Conservation (phyloP, 2,329 filamentous ascomycete species). For the Epichloe sibirici region DNA sequence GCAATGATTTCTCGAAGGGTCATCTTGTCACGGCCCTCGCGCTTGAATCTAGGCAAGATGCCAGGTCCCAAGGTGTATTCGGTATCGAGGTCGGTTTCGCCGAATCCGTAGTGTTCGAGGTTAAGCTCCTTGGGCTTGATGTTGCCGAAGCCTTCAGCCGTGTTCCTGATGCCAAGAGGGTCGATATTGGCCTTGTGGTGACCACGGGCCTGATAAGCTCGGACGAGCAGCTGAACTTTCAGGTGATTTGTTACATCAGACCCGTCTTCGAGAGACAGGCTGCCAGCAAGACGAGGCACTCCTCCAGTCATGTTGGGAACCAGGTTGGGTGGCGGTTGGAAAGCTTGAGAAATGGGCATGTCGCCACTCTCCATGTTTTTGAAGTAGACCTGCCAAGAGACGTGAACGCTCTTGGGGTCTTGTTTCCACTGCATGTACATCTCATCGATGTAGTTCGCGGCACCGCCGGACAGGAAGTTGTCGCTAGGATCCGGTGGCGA, state of each 20-base stretch:
- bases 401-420: slow-evolving; percentile 84
- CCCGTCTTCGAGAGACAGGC: slow-evolving; percentile 53
- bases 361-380: slow-evolving; percentile 97
- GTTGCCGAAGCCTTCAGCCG: slow-evolving; percentile 66
- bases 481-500: slow-evolving; percentile 69
- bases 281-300: slow-evolving; percentile 60
- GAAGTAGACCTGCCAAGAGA: slow-evolving; percentile 99
- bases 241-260: slow-evolving; percentile 89
- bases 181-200: slow-evolving; percentile 98
- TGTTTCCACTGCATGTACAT: slow-evolving; percentile 99
- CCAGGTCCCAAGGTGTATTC: slow-evolving; percentile 89
- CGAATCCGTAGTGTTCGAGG: slow-evolving; percentile 90
- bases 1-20: slow-evolving; percentile 86
- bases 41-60: slow-evolving; percentile 88
- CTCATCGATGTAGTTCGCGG: slow-evolving; percentile 98
- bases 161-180: slow-evolving; percentile 79
- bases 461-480: slow-evolving; percentile 92
- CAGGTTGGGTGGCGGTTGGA: slow-evolving; percentile 87
- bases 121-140: slow-evolving; percentile 84
- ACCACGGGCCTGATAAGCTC: slow-evolving; percentile 93
- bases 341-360: slow-evolving; percentile 95
- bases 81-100: slow-evolving; percentile 82
- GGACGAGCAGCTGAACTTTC: slow-evolving; percentile 93
- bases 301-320: slow-evolving; percentile 72
- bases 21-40: slow-evolving; percentile 86